phyloP scores from a whole-genome alignment of 257 asterid species.

The Gentiana dahurica region DNA sequence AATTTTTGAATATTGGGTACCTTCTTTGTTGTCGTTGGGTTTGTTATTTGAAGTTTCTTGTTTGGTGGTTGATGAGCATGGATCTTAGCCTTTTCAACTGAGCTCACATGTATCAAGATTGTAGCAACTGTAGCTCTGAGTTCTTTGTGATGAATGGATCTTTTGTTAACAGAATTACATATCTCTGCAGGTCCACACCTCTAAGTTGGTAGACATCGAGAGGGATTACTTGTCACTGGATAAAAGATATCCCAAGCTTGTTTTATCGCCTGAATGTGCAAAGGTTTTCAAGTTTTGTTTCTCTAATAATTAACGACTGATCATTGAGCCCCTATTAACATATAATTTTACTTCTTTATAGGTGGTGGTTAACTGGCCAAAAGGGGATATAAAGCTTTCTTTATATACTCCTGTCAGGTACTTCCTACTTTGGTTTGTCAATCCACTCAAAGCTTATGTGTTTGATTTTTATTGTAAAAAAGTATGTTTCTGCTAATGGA shows the following conservation, averaged over 20 bases:
- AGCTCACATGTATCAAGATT: background rate
- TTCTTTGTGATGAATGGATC: background rate
- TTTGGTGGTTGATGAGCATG: background rate
- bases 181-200: constrained; percentile 57
- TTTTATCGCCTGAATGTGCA: constrained; percentile 86
- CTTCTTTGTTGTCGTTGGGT: background rate
- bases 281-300: constrained; percentile 42
- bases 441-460: background rate
- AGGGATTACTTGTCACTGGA: constrained; percentile 81
- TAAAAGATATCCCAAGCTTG: constrained; percentile 84
- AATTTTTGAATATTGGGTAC: background rate
- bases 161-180: background rate
- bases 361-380: constrained; percentile 88
- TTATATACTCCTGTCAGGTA: constrained; percentile 89
- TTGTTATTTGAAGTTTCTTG: background rate
- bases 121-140: background rate
- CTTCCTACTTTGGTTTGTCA: constrained; percentile 3
- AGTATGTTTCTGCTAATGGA: background rate
- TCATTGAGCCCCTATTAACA: too few species aligned
- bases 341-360: constrained; percentile 6
- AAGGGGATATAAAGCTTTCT: constrained; percentile 53
- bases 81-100: background rate
- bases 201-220: constrained; percentile 56
- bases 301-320: constrained; percentile 6
- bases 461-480: background rate